A percentile compares a stretch with the other conserved stretches of the same genome.
These are phyloP conservation scores for Magnaporthiopsis rhizophila DNA, from an alignment of 2,329 filamentous ascomycete species.

Conservation along the genomic window DNA sequence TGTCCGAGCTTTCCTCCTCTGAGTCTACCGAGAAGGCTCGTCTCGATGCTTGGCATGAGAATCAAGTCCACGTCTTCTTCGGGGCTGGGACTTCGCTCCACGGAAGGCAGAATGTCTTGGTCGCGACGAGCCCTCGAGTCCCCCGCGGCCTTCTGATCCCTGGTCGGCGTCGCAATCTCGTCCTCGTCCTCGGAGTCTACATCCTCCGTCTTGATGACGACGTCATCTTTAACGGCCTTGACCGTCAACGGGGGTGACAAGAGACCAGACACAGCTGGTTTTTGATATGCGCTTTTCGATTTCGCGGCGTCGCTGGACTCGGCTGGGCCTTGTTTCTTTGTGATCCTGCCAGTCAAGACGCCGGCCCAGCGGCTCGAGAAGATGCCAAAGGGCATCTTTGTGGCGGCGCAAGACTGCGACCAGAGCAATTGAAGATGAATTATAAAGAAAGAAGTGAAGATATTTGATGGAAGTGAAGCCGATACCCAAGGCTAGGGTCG, in stretches of 20 bases:
- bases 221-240: neutral
- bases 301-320: neutral
- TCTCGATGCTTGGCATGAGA: neutral
- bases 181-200: neutral
- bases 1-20: neutral
- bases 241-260: neutral
- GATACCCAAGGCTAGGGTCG: no score
- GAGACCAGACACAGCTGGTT: neutral
- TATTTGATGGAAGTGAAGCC: no score
- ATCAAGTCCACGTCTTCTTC: neutral
- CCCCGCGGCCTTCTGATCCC: neutral
- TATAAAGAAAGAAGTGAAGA: neutral
- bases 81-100: constrained; percentile 4
- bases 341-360: constrained; percentile 2
- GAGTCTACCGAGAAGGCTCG: neutral
- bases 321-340: neutral
- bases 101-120: neutral
- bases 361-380: neutral
- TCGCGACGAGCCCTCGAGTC: constrained; percentile 1
- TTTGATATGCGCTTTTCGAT: neutral
- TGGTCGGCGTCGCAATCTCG: neutral
- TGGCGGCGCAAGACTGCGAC: neutral
- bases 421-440: neutral
- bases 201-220: neutral
- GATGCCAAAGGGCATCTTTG: neutral